Base-by-base conservation (phyloP, 2,329 filamentous ascomycete genomes). In the Ophiostoma montium region DNA sequence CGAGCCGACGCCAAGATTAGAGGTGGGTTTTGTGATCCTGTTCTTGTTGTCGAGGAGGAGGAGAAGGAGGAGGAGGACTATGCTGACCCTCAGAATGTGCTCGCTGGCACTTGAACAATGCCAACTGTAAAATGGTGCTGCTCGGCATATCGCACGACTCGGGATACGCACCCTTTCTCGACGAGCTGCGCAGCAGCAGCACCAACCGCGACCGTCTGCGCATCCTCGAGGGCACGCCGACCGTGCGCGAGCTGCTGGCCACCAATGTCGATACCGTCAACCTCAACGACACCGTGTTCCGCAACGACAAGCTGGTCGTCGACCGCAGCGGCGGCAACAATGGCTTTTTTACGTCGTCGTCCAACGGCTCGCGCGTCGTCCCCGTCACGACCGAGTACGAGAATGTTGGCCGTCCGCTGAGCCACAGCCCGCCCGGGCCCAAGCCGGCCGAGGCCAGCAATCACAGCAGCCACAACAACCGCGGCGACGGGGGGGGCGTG, bases 121-220 rank as follows among this genome's bases (percentile, higher is more conserved):
- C 69, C 54, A 80, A 78, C 58, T 82, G 78, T 66, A 76, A 72
- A 57, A 72, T 78, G 55, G 67, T 82, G 44, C 61, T 81, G 32
- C 65, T 82, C 33, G 79, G 78, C 42, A 69, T 80, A 46, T 79
- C 76, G 2, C 77, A 80, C 56, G 76, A 82, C 57, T 67, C 74
- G 23, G 70, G 71, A 8, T 82, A 81, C 56, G 74, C 74, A 5
- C 70, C 76, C 9, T 76, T 80, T 54, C 61, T 82, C 18, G 70
- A 76, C 55, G 70, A 76, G 52, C 62, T 80, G 3, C 62, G 73
- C 21, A 63, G 65, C 41, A 70, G 76, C 35, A 62, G 69, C 11
- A 56, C 58, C 8, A 63, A 60, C 19, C 65, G 65, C 19, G 56
- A 63, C 31, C 70, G 70, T 47, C 63, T 80, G 50, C 70, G 67